Evolutionary conservation across 331 rosid species (phyloP).

Genomic region (Rhamnella rubrinervis): DNA sequence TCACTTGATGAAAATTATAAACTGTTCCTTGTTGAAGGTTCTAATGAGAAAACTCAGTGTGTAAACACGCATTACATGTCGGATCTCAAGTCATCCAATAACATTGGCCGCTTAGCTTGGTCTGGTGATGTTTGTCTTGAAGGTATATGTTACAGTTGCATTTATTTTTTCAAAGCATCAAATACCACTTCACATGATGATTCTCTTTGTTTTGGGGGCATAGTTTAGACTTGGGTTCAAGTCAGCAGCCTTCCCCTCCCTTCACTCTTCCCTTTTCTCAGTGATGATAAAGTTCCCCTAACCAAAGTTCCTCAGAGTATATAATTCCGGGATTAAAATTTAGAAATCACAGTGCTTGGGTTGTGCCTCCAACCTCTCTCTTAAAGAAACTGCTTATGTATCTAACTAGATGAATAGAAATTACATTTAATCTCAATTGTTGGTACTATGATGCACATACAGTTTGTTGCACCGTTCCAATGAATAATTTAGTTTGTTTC

Average conservation of each 20-base stretch:
- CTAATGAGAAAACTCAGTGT: constrained; percentile 39
- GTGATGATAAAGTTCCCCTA: background rate
- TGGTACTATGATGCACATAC: background rate
- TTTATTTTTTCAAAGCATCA: constrained; percentile 19
- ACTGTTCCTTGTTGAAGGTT: constrained; percentile 48
- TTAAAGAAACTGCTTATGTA: too few species aligned
- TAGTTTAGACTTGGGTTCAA: too few species aligned
- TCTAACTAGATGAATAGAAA: too few species aligned
- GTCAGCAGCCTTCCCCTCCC: too few species aligned
- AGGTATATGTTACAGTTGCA: constrained; percentile 52
- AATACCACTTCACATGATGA: background rate
- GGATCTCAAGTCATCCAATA: constrained; percentile 74
- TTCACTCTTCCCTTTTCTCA: too few species aligned
- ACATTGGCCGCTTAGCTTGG: constrained; percentile 63
- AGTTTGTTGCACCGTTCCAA: constrained; percentile 10
- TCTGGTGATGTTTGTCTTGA: constrained; percentile 83
- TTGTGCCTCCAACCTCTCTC: too few species aligned
- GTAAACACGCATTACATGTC: constrained; percentile 72
- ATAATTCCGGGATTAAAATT: background rate
- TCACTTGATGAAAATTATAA: constrained; percentile 50
- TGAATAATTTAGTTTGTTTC: constrained; percentile 23
- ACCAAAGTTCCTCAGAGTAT: background rate
- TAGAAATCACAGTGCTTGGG: too few species aligned
- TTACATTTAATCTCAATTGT: background rate
- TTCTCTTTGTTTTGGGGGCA: background rate